phyloP scores from a whole-genome alignment of 2,329 filamentous ascomycete genomes.

The Penicillium expansum region DNA sequence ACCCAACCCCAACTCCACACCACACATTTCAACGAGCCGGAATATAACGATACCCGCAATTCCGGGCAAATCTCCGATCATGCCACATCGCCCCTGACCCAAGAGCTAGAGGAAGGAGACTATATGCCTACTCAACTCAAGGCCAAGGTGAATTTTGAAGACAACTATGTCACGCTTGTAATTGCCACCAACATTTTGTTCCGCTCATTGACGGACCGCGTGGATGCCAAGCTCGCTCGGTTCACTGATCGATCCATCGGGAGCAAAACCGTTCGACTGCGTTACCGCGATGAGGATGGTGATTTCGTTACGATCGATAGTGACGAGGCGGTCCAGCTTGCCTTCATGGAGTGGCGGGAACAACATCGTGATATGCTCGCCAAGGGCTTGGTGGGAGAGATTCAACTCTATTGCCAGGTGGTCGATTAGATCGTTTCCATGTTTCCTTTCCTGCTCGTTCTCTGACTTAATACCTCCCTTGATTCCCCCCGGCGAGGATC shows the following conservation, averaged over 20 bases:
- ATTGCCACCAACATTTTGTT: constrained; percentile 94
- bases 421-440: constrained; percentile 35
- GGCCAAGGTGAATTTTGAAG: constrained; percentile 90
- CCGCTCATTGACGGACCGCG: constrained; percentile 87
- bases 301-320: constrained; percentile 92
- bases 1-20: constrained; percentile 46
- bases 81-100: constrained; percentile 34
- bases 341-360: constrained; percentile 92
- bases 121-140: constrained; percentile 75
- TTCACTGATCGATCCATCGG: constrained; percentile 82
- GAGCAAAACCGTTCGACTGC: constrained; percentile 77
- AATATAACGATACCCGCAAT: constrained; percentile 35
- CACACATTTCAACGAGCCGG: constrained; percentile 41
- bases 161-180: constrained; percentile 91
- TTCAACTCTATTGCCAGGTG: constrained; percentile 77
- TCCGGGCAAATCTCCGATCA: constrained; percentile 30
- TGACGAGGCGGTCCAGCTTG: constrained; percentile 94
- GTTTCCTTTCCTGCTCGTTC: constrained; percentile 7
- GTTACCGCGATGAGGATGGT: constrained; percentile 87
- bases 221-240: constrained; percentile 88
- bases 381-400: constrained; percentile 76
- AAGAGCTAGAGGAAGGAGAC: constrained; percentile 38
- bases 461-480: constrained; percentile 11
- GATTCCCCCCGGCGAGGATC: constrained; percentile 4
- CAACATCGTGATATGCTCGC: constrained; percentile 60